Base-by-base conservation (phyloP, 2,329 filamentous ascomycete species). In the Coniochaeta sp. region DNA sequence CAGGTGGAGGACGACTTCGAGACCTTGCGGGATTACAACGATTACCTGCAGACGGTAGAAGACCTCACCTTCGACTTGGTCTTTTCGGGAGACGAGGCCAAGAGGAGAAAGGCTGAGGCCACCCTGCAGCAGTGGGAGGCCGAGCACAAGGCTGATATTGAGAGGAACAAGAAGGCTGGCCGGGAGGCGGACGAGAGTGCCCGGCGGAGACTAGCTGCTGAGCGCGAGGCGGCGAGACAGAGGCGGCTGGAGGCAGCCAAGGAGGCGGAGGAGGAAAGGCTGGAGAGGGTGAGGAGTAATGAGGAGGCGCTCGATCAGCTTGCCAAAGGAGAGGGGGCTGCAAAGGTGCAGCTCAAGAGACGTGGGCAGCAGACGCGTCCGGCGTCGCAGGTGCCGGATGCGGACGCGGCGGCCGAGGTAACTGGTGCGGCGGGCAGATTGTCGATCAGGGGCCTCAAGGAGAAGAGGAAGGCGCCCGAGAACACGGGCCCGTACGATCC, bases 11-110 rank as follows among this genome's bases (percentile, higher is more conserved):
- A 95, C 64, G 95, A 99, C 72, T 99, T 99, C 69, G 89, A 96
- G 73, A 86, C 84, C 1, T 81, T 96, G 62, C 78, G 84, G 50
- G 89, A 87, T 70, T 99, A 88, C 79, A 97, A 99, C 76, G 88
- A 97, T 73, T 97, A 98, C 76, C 85, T 99, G 14, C 91, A 98
- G 74, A 87, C 90, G 70, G 91, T 96, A 43, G 95, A 99, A 77
- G 86, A 89, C 65, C 83, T 97, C 63, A 93, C 93, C 1, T 92
- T 93, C 76, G 93, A 97, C 70, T 81, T 99, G 11, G 88, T 97
- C 59, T 57, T 9, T 12, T 81, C 86, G 64, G 86, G 88, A 47
- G 81, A 79, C 50, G 86, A 93, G 62, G 81, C 87, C 0, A 84
- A 86, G 11, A 66, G 68, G 24, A 62, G 62, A 40, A 62, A 65